These are phyloP conservation scores for Talaromyces borbonicus DNA, from an alignment of 495 filamentous ascomycete species.

Conservation along the genomic window DNA sequence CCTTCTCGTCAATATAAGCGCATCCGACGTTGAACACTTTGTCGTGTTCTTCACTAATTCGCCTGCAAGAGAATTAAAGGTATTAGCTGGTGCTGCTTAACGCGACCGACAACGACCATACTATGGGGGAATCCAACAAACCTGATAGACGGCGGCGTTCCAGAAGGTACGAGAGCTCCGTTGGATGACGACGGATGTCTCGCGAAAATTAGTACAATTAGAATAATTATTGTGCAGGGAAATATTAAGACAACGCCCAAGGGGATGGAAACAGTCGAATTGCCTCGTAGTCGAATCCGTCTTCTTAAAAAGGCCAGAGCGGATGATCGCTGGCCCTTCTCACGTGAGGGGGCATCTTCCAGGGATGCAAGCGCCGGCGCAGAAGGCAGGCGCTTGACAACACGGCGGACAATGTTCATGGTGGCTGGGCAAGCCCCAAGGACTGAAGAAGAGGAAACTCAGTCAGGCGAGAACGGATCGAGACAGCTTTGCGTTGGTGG, in stretches of 20 bases:
- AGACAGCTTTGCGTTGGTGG: not conserved
- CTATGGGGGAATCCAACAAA: conserved; percentile 30
- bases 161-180: conserved; percentile 78
- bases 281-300: conserved; percentile 86
- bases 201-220: conserved; percentile 85
- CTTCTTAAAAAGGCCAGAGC: conserved; percentile 77
- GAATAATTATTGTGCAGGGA: conserved; percentile 80
- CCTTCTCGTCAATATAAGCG: conserved; percentile 44
- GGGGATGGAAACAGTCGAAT: conserved; percentile 88
- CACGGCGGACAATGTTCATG: conserved; percentile 53
- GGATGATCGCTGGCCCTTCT: conserved; percentile 42
- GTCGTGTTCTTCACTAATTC: conserved; percentile 95
- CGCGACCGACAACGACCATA: not conserved
- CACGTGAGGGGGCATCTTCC: conserved; percentile 45
- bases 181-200: conserved; percentile 77
- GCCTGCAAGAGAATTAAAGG: conserved; percentile 47
- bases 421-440: conserved; percentile 3
- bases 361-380: conserved; percentile 48
- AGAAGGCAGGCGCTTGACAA: conserved; percentile 55
- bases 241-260: conserved; percentile 89
- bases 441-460: not conserved
- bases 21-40: conserved; percentile 93
- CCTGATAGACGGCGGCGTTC: conserved; percentile 86
- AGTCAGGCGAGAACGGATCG: not conserved
- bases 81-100: conserved; percentile 9